A percentile compares a stretch with the other conserved stretches of the same genome.
These are phyloP conservation scores for Thymus mandschuricus DNA, from an alignment of 257 asterid genomes.

Conservation along the genomic window DNA sequence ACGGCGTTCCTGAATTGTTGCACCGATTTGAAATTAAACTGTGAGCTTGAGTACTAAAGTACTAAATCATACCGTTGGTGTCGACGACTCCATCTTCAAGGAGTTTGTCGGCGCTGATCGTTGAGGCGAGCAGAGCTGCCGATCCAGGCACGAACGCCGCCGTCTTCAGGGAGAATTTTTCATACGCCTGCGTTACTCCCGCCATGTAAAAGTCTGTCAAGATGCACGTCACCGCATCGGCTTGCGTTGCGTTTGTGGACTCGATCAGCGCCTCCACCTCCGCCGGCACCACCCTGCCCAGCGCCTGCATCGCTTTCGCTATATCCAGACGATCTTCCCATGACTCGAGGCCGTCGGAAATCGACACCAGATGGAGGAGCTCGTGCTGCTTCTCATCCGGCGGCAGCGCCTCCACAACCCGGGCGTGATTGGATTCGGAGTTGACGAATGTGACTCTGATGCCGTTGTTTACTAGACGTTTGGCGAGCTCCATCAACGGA, in stretches of 20 bases:
- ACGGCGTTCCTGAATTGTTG: constrained; percentile 34
- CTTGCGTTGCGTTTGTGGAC: constrained; percentile 20
- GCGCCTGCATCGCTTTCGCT: constrained; percentile 35
- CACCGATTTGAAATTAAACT: too few species aligned
- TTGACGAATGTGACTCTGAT: constrained; percentile 55
- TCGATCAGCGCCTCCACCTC: constrained; percentile 48
- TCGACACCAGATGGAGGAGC: constrained; percentile 41
- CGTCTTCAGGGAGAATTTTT: constrained; percentile 37
- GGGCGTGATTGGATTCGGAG: constrained; percentile 53
- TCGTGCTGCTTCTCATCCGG: constrained; percentile 25
- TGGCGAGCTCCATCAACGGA: constrained; percentile 63
- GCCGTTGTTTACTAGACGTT: constrained; percentile 42
- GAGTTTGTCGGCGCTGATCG: constrained; percentile 31
- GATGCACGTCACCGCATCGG: constrained; percentile 43
- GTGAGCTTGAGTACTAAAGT: too few species aligned
- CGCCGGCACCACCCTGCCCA: constrained; percentile 44
- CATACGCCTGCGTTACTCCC: constrained; percentile 49
- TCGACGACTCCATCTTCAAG: constrained; percentile 49
- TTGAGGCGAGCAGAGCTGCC: constrained; percentile 39
- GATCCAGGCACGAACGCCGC: constrained; percentile 53
- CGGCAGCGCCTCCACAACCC: constrained; percentile 43
- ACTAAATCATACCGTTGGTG: background rate
- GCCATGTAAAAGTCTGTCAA: constrained; percentile 50
- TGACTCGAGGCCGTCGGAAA: constrained; percentile 64
- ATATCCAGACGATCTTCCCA: constrained; percentile 60